Base-by-base conservation (phyloP, 208 protist species). In the Leishmania martiniquensis region DNA sequence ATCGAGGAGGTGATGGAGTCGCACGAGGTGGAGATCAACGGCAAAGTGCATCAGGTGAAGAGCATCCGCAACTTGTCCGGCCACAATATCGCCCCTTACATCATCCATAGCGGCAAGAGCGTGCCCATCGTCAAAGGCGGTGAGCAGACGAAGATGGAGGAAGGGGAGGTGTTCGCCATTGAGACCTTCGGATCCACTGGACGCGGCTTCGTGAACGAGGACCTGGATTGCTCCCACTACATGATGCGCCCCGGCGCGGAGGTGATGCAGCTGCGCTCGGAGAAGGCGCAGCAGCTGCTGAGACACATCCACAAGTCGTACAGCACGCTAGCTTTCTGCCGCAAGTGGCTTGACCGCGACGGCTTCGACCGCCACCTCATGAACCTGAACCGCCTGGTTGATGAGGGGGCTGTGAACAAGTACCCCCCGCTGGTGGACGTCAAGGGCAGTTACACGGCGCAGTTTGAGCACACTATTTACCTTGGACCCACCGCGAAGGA, bases 111-210 rank as follows among this genome's bases (percentile, higher is more conserved):
- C 76, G 99, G 99, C 60, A 99, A 99, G 89, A 98, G 90, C 37
- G 99, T 99, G 32, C 99, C 99, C 10, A 99, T 99, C 77, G 97
- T 99, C 25, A 98, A 96, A 76, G 97, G 97, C 69, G 92, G 95
- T 52, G 97, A 99, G 76, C 74, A 87, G 60, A 97, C 91, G 0
- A 96, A 96, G 78, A 99, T 99, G 98, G 90, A 98, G 86, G 96
- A 98, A 87, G 95, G 98, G 39, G 99, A 99, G 84, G 85, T 99
- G 25, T 99, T 99, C 87, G 99, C 99, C 9, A 99, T 99, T 82
- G 99, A 99, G 85, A 99, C 99, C 39, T 99, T 99, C 82, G 99
- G 99, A 71, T 96, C 93, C 13, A 99, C 99, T 22, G 99, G 99
- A 15, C 93, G 87, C 59, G 98, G 96, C 20, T 80, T 93, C 67